Evolutionary conservation across 495 filamentous ascomycete genomes (phyloP).

Genomic region (Oleoguttula mirabilis): DNA sequence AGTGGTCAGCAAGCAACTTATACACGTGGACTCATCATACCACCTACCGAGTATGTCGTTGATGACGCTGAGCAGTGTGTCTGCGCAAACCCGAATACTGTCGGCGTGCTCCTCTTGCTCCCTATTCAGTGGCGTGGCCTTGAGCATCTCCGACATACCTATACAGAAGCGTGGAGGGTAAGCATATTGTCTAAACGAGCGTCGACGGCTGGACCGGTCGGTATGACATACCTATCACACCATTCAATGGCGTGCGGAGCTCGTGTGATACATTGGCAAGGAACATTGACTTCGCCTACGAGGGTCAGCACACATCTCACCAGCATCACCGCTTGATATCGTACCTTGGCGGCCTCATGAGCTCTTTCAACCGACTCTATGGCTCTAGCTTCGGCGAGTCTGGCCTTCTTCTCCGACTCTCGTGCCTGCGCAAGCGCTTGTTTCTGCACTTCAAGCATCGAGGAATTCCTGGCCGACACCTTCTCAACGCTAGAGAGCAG

Average conservation of each 20-base stretch:
- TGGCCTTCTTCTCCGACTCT: conserved; percentile 71
- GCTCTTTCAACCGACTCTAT: conserved; percentile 79
- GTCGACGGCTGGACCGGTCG: too few species aligned
- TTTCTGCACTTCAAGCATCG: conserved; percentile 82
- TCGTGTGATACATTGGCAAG: conserved; percentile 68
- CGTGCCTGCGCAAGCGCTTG: conserved; percentile 66
- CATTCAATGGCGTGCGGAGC: conserved; percentile 21
- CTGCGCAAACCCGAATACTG: conserved; percentile 79
- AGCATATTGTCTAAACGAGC: too few species aligned
- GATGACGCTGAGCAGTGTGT: conserved; percentile 83
- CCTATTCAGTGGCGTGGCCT: conserved; percentile 59
- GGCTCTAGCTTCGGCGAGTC: conserved; percentile 67
- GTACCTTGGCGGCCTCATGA: conserved; percentile 82
- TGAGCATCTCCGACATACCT: conserved; percentile 74
- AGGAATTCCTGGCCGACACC: conserved; percentile 51
- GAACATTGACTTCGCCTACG: conserved; percentile 86
- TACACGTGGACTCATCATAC: too few species aligned
- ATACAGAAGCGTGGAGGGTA: too few species aligned
- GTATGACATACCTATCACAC: conserved; percentile 51
- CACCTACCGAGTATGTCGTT: conserved; percentile 90
- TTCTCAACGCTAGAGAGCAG: conserved; percentile 56
- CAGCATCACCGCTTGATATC: too few species aligned
- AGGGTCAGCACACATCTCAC: too few species aligned
- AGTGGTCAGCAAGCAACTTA: too few species aligned
- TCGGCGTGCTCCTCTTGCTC: conserved; percentile 90